phyloP scores from a whole-genome alignment of 495 filamentous ascomycete species.

The Achaetomiella virescens region DNA sequence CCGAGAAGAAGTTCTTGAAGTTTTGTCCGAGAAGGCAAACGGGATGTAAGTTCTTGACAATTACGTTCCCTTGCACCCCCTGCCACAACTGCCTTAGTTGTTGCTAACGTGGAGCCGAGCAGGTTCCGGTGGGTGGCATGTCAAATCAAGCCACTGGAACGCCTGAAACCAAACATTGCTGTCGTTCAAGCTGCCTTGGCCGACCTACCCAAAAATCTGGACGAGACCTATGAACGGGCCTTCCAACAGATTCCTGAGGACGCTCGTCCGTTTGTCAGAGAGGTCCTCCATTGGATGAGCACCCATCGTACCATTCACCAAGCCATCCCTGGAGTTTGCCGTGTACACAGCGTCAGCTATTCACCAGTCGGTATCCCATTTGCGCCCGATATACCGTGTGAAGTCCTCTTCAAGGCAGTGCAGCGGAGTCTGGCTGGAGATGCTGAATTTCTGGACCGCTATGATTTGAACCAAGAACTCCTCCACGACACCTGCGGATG shows the following conservation, averaged over 20 bases:
- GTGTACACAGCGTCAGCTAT: too few relatives aligned
- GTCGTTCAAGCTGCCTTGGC: neutral
- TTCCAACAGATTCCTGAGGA: neutral
- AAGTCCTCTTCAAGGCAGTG: neutral
- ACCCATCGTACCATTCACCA: neutral
- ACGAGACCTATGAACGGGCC: conserved; percentile 4
- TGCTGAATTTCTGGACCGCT: neutral
- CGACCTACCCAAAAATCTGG: neutral
- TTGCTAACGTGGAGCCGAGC: neutral
- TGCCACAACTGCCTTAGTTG: too few relatives aligned
- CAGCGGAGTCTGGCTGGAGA: neutral
- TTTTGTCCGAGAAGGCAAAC: neutral
- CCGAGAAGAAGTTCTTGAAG: neutral
- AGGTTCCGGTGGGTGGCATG: conserved; percentile 8
- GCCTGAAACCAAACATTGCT: neutral
- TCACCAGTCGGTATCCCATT: neutral
- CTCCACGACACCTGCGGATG: neutral
- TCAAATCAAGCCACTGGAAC: neutral
- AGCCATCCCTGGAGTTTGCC: neutral
- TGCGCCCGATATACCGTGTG: neutral
- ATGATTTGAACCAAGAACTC: neutral
- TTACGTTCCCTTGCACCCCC: too few relatives aligned
- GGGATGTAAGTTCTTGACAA: too few relatives aligned
- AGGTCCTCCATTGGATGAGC: conserved; percentile 2
- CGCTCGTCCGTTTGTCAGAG: neutral